These are phyloP conservation scores for Linanthus parryae DNA, from an alignment of 148 eudicot species.

Conservation along the genomic window DNA sequence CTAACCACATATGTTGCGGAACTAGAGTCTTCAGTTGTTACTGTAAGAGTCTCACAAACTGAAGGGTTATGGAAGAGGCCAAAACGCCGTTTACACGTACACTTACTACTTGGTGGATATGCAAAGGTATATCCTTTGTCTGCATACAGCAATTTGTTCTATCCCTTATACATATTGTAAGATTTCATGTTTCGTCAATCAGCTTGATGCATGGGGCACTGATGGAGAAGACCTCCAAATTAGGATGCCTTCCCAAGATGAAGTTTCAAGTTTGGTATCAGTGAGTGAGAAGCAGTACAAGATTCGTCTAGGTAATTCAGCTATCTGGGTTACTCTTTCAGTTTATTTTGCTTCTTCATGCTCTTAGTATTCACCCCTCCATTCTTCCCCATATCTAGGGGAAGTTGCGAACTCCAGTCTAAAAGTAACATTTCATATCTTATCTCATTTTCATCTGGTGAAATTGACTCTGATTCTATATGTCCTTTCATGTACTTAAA, in stretches of 20 bases:
- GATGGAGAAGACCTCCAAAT: slow-evolving; percentile 76
- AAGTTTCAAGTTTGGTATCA: slow-evolving; percentile 50
- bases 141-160: slow-evolving; percentile 3
- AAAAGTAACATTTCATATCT: no score
- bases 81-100: slow-evolving; percentile 68
- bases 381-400: neutral
- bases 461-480: neutral
- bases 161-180: neutral
- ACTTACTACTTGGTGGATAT: slow-evolving; percentile 27
- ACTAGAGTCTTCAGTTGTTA: slow-evolving; percentile 64
- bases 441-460: neutral
- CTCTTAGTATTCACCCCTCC: neutral
- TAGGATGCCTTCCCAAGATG: slow-evolving; percentile 62
- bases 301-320: slow-evolving; percentile 66
- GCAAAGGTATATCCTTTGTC: slow-evolving; percentile 22
- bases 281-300: slow-evolving; percentile 44
- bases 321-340: no score
- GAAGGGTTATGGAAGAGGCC: slow-evolving; percentile 91
- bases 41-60: slow-evolving; percentile 50
- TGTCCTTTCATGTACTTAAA: neutral
- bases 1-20: slow-evolving; percentile 84
- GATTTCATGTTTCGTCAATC: slow-evolving; percentile 8
- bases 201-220: slow-evolving; percentile 82
- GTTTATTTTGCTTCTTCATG: no score
- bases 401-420: neutral